Conservation (phyloP, 2,329 filamentous ascomycete species). For the Penicillium griseofulvum region DNA sequence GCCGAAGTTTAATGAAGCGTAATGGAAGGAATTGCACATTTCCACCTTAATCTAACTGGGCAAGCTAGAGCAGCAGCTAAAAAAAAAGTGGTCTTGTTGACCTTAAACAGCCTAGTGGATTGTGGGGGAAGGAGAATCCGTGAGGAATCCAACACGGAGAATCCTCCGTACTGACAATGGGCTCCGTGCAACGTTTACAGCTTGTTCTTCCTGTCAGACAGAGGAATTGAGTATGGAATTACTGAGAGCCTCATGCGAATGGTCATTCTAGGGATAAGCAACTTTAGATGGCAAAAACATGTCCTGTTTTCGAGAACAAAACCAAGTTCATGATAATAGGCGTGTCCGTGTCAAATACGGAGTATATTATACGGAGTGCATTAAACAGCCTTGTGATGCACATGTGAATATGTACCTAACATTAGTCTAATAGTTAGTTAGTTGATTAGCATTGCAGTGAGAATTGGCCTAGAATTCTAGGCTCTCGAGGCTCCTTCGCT, state of each 20-base stretch:
- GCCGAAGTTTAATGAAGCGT: neutral
- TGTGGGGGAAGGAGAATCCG: conserved; percentile 22
- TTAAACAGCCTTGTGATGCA: neutral
- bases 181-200: neutral
- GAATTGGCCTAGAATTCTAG: neutral
- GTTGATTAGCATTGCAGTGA: neutral
- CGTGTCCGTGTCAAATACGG: too few relatives aligned
- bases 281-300: neutral
- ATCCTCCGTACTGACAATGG: conserved; percentile 15
- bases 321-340: too few relatives aligned
- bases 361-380: too few relatives aligned
- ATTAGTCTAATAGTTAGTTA: neutral
- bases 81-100: neutral
- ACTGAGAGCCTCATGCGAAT: neutral
- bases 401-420: neutral
- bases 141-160: conserved; percentile 22
- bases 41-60: neutral
- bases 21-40: neutral
- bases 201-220: neutral
- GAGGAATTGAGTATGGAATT: neutral
- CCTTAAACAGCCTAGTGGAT: conserved; percentile 10
- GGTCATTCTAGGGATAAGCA: neutral
- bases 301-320: neutral
- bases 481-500: neutral
- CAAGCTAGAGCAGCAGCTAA: neutral